These are phyloP conservation scores for Verticillium alfalfae DNA, from an alignment of 2,329 filamentous ascomycete genomes.

Conservation along the genomic window DNA sequence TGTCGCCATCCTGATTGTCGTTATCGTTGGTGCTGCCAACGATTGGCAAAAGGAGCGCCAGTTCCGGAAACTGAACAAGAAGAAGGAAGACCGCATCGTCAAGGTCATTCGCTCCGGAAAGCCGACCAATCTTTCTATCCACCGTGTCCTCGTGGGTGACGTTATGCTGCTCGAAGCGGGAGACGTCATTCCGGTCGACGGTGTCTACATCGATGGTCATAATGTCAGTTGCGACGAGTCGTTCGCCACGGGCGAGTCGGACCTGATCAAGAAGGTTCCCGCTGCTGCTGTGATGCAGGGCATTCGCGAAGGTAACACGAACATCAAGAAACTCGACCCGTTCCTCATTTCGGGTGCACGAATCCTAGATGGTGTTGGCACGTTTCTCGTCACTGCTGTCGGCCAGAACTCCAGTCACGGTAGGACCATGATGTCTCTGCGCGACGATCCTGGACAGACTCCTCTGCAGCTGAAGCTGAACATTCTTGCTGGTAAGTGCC, in stretches of 20 bases:
- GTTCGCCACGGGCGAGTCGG: slow-evolving; percentile 69
- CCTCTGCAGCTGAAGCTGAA: slow-evolving; percentile 15
- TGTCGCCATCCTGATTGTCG: slow-evolving; percentile 71
- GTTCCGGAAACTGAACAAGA: slow-evolving; percentile 74
- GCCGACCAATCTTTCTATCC: slow-evolving; percentile 62
- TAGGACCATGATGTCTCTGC: slow-evolving; percentile 15
- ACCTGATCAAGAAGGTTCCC: slow-evolving; percentile 61
- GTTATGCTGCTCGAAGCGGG: slow-evolving; percentile 70
- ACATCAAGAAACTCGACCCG: slow-evolving; percentile 57
- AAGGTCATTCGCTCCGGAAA: slow-evolving; percentile 71
- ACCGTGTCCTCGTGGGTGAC: slow-evolving; percentile 69
- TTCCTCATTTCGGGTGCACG: slow-evolving; percentile 81
- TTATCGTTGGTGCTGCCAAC: slow-evolving; percentile 70
- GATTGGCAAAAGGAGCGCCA: slow-evolving; percentile 81
- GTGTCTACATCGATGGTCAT: slow-evolving; percentile 55
- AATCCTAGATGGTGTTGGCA: slow-evolving; percentile 41
- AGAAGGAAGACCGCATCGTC: slow-evolving; percentile 70
- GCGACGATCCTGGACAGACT: slow-evolving; percentile 13
- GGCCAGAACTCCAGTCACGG: slow-evolving; percentile 13
- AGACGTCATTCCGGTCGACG: slow-evolving; percentile 66
- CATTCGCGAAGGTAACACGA: slow-evolving; percentile 41
- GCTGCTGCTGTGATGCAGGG: slow-evolving; percentile 53
- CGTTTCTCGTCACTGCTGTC: slow-evolving; percentile 14
- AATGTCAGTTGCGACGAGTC: slow-evolving; percentile 63
- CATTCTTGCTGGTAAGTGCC: slow-evolving; percentile 11